Base-by-base conservation (phyloP, 2,329 filamentous ascomycete genomes). In the Cladosporium sp. region DNA sequence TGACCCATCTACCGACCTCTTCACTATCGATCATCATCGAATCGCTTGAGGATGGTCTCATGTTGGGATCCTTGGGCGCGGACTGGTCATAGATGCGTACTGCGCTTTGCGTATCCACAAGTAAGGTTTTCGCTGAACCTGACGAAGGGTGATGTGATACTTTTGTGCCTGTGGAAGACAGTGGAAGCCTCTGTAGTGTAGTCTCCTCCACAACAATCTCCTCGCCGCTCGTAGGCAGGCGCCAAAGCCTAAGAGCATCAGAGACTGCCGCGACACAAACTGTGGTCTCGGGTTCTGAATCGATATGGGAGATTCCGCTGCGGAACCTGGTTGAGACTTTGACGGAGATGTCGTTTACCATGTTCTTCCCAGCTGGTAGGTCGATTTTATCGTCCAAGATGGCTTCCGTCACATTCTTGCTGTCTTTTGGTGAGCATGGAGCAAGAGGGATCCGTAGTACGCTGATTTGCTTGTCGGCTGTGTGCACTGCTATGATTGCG, bases 41-140 rank as follows among this genome's bases (percentile, higher is more conserved):
- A 36, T 61, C 63, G 24, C 64, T 63, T 10, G 70, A 69, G 8
- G 60, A 60, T 20, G 67, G 66, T 50, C 68, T 56, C 25, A 53
- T 45, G 17, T 51, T 55, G 24, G 53, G 40, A 22, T 57, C 51
- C 12, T 53, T 57, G 5, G 20, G 8, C 10, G 45, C 45, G 7
- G 24, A 77, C 24, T 79, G 80, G 54, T 84, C 80, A 64, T 83
- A 84, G 13, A 86, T 73, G 54, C 83, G 82, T 25, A 83, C 80
- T 40, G 74, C 76, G 5, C 83, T 83, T n/a, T 73, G 75, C 1
- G 75, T 68, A 57, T 85, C 82, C 1, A 78, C 75, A 6, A 86
- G 72, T 8, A 87, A 73, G 10, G 86, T 68, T 44, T 79, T 61
- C 10, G 61, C 57, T 2, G 61, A 64, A 5, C 58, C 60, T 13